Evolutionary conservation across 176 grass and related monocot species (phyloP), one percentile per base, ranked within the genome.

Genomic region (Avena sativa): DNA sequence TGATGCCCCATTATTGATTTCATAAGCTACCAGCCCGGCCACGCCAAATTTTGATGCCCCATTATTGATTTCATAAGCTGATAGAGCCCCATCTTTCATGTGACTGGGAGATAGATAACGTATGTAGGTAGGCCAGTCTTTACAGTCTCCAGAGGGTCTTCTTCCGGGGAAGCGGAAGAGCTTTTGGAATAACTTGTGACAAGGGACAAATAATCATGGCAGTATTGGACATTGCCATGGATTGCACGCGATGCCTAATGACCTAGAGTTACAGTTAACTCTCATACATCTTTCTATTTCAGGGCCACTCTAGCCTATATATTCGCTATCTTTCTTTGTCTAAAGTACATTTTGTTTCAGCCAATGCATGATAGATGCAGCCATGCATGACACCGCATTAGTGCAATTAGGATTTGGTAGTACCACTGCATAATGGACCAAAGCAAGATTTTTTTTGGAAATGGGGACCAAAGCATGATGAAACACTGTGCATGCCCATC

Each of bases 181-280:
- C 80, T 56, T 83, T 58, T 78, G 64, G 80, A 90, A 83, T 83
- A 65, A 58, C 74, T 72, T 87, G 28, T 26, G n/a, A 55, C 11
- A 11, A 30, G 51, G 12, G 58, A 21, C 9, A 77, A 58, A 3
- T 44, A 1, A 14, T 55, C 60, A 64, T 11, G 58, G 19, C 20
- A 43, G 75, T 52, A 5, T 1, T 1, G 71, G 5, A 12, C 71
- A 50, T 6, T 56, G 55, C 9, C 71, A 82, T 26, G 55, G 73
- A 86, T 65, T 72, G 14, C 84, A 86, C 66, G 84, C 84, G 63
- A 90, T 73, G 21, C 80, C 84, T 63, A 86, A 17, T 43, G 76
- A 71, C 26, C 21, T 25, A 86, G 44, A 20, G 71, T 32, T 63
- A 34, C 78, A 61, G 30, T 49, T 61, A 49, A 43, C 15, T 44